These are phyloP conservation scores for Gossypium stocksii DNA, from an alignment of 345 rosid genomes.

Conservation along the genomic window DNA sequence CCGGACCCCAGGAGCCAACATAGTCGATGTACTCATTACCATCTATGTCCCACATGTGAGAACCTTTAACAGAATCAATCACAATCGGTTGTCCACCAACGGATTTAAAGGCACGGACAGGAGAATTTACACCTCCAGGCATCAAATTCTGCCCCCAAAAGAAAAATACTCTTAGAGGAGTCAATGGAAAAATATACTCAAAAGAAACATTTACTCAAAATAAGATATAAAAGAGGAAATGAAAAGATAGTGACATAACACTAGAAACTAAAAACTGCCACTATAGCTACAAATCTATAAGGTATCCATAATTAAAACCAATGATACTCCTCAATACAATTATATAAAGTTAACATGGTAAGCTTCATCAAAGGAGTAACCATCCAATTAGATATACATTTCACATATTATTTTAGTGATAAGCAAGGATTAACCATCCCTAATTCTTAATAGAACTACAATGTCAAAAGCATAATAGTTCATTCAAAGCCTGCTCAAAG, in stretches of 20 bases:
- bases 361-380: background rate
- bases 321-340: background rate
- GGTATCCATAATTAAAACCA: background rate
- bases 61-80: constrained; percentile 89
- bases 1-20: constrained; percentile 98
- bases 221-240: background rate
- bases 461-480: background rate
- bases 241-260: background rate
- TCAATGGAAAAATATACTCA: background rate
- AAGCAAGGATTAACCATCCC: background rate
- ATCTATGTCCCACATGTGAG: constrained; percentile 90
- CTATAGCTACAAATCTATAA: background rate
- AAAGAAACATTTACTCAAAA: background rate
- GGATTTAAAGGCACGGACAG: constrained; percentile 93
- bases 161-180: constrained; percentile 5
- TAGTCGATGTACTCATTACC: constrained; percentile 94
- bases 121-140: constrained; percentile 98
- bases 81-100: constrained; percentile 93
- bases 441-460: background rate
- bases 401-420: background rate
- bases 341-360: background rate
- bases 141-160: constrained; percentile 53
- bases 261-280: background rate
- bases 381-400: too few species aligned
- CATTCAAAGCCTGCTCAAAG: background rate